Evolutionary conservation across 2,329 filamentous ascomycete genomes (phyloP).

Genomic region (Ascochyta rabiei): DNA sequence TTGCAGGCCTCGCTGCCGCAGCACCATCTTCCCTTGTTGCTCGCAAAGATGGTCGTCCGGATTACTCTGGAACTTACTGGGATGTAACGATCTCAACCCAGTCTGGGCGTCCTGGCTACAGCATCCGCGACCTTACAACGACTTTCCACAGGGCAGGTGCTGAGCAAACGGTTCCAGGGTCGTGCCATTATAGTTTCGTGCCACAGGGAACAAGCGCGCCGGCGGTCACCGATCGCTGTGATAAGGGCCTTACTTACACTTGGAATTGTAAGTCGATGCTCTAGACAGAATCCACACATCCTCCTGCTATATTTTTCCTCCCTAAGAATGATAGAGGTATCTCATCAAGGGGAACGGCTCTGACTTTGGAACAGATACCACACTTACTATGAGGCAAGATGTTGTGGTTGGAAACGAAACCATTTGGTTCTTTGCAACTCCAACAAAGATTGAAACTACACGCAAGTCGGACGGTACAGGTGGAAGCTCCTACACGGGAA

Average conservation of each 20-base stretch:
- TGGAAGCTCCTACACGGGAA: too few species aligned
- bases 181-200: slow-evolving; percentile 24
- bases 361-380: too few species aligned
- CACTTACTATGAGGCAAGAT: too few species aligned
- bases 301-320: too few species aligned
- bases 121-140: slow-evolving; percentile 12
- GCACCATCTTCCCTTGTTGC: neutral
- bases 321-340: too few species aligned
- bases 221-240: slow-evolving; percentile 12
- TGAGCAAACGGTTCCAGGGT: neutral
- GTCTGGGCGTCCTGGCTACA: slow-evolving; percentile 18
- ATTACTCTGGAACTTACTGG: slow-evolving; percentile 19
- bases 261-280: slow-evolving; percentile 18
- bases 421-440: too few species aligned
- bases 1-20: slow-evolving; percentile 8
- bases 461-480: too few species aligned
- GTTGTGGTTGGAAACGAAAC: too few species aligned
- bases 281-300: too few species aligned
- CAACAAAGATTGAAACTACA: too few species aligned
- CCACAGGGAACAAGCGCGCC: slow-evolving; percentile 17
- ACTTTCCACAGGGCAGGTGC: slow-evolving; percentile 7
- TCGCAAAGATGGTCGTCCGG: slow-evolving; percentile 1
- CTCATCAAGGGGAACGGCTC: too few species aligned
- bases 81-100: slow-evolving; percentile 17
- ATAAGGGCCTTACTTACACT: slow-evolving; percentile 7